Conservation (phyloP, 2,329 filamentous ascomycete species). For the Pseudogymnoascus sp. region DNA sequence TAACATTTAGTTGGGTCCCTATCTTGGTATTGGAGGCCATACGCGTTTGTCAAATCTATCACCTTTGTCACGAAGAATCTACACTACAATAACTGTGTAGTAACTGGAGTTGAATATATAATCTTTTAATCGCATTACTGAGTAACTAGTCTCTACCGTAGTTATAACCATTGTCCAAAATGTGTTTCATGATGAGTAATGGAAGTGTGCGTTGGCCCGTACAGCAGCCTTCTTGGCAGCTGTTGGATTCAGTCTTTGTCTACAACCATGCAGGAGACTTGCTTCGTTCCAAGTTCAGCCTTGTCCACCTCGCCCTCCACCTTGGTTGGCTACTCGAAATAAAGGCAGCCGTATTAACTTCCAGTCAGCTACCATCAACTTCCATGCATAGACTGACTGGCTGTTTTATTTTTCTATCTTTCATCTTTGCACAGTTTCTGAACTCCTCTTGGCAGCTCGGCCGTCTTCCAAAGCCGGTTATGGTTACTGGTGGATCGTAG, state of each 20-base stretch:
- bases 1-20: background rate
- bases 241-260: background rate
- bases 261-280: background rate
- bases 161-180: background rate
- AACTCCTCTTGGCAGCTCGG: background rate
- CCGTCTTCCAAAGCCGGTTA: background rate
- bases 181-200: constrained; percentile 3
- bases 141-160: no score
- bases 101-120: background rate
- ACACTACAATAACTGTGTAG: background rate
- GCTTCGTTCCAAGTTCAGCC: background rate
- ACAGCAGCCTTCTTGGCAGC: background rate
- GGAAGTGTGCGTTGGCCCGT: background rate
- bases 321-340: background rate
- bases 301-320: background rate
- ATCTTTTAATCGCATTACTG: background rate
- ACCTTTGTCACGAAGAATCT: background rate
- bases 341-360: background rate
- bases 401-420: background rate
- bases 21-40: background rate
- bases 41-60: background rate
- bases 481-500: constrained; percentile 5
- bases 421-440: background rate
- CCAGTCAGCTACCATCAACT: background rate
- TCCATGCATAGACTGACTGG: background rate